phyloP scores from a whole-genome alignment of 805 yeast genomes.

The Candida maesae region DNA sequence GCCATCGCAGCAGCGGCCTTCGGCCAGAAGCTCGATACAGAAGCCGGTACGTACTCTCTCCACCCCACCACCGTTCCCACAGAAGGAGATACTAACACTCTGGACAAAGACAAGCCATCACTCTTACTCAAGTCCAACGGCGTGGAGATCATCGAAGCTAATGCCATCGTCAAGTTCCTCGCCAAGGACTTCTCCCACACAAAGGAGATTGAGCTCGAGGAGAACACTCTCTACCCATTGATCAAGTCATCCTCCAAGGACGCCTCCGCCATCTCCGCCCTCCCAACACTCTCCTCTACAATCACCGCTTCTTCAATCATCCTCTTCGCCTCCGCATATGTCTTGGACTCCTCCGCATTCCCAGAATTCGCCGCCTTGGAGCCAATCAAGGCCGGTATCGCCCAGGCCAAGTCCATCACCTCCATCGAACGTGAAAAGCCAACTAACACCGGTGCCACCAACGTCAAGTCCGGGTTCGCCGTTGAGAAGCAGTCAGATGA shows the following conservation, averaged over 20 bases:
- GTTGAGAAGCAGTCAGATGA: conserved; percentile 30
- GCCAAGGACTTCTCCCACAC: conserved; percentile 42
- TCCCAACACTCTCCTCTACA: conserved; percentile 27
- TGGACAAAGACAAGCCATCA: conserved; percentile 22
- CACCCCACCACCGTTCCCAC: no score
- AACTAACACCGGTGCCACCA: conserved; percentile 38
- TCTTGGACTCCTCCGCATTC: conserved; percentile 30
- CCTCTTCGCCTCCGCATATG: conserved; percentile 54
- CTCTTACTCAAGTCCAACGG: conserved; percentile 19
- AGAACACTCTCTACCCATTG: conserved; percentile 39
- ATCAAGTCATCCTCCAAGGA: conserved; percentile 31
- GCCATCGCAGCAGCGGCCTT: conserved; percentile 25
- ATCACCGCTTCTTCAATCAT: conserved; percentile 52
- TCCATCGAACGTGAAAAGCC: conserved; percentile 38
- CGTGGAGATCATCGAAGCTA: conserved; percentile 55
- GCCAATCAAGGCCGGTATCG: conserved; percentile 42
- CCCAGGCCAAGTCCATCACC: conserved; percentile 43
- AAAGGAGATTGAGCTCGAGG: conserved; percentile 39
- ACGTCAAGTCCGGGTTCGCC: conserved; percentile 25
- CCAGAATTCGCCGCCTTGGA: conserved; percentile 28
- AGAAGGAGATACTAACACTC: not conserved
- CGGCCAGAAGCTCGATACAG: conserved; percentile 22
- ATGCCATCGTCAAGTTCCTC: conserved; percentile 66
- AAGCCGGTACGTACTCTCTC: conserved; percentile 19
- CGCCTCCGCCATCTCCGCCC: conserved; percentile 14